Evolutionary conservation across 371 early-diverging fungal genomes (phyloP).

Genomic region (Mucor racemosus): DNA sequence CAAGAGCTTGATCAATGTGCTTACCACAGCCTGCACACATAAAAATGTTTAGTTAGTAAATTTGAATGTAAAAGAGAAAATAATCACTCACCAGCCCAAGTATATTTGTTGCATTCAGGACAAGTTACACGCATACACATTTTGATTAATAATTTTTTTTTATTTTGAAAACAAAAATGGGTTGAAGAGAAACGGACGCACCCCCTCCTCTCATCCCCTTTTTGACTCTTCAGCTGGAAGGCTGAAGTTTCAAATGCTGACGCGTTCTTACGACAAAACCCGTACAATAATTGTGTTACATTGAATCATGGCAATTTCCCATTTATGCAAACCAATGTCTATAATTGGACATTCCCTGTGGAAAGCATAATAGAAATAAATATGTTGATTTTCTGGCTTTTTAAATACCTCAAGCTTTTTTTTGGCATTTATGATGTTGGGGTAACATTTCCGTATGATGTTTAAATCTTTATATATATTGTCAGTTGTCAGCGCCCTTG

Average conservation of each 20-base stretch:
- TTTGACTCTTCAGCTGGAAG: background rate
- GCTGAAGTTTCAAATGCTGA: conserved; percentile 18
- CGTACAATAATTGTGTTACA: background rate
- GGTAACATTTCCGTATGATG: no score
- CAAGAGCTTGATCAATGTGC: conserved; percentile 39
- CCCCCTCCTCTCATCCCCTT: background rate
- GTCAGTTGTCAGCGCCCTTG: no score
- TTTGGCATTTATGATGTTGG: no score
- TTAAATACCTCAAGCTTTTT: no score
- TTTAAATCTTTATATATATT: no score
- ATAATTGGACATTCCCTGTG: background rate
- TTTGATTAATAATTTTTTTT: conserved; percentile 13
- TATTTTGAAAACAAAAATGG: background rate
- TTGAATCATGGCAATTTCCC: background rate
- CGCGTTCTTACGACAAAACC: conserved; percentile 19
- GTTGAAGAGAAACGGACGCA: background rate
- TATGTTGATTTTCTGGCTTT: no score
- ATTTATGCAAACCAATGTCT: background rate
- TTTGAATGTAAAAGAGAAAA: no score
- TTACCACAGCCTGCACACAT: conserved; percentile 31
- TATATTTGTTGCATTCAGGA: conserved; percentile 31
- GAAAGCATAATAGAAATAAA: background rate
- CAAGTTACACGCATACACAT: conserved; percentile 38
- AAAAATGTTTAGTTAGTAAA: no score
- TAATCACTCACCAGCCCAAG: conserved; percentile 35